Conservation (phyloP, 495 filamentous ascomycete species). For the Beverwykella pulmonaria region DNA sequence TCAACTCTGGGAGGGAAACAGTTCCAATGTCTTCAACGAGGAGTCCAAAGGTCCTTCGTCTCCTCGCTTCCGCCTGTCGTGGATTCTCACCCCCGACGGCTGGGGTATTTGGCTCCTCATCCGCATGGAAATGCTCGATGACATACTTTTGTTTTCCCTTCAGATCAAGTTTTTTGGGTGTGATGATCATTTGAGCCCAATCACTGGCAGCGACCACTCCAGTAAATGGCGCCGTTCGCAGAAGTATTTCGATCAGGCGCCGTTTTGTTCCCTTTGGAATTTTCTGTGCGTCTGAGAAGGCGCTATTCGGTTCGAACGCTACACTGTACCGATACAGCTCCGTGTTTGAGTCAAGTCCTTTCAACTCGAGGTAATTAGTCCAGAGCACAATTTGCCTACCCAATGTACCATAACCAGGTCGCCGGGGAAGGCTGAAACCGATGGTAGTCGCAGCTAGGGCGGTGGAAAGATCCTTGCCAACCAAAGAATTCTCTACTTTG, state of each 20-base stretch:
- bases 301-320: slow-evolving; percentile 5
- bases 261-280: slow-evolving; percentile 36
- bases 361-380: slow-evolving; percentile 53
- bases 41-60: slow-evolving; percentile 26
- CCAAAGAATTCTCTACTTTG: slow-evolving; percentile 28
- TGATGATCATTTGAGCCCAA: slow-evolving; percentile 39
- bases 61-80: neutral
- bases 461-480: slow-evolving; percentile 7
- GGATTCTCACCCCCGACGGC: slow-evolving; percentile 7
- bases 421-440: slow-evolving; percentile 38
- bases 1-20: slow-evolving; percentile 33
- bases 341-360: slow-evolving; percentile 6
- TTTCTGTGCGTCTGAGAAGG: slow-evolving; percentile 6
- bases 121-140: slow-evolving; percentile 31
- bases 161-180: slow-evolving; percentile 36
- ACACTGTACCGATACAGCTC: slow-evolving; percentile 40
- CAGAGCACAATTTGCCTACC: slow-evolving; percentile 48
- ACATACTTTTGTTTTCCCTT: slow-evolving; percentile 23
- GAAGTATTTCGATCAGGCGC: slow-evolving; percentile 37
- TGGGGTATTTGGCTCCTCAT: slow-evolving; percentile 24
- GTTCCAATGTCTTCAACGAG: slow-evolving; percentile 29
- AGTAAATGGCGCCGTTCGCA: slow-evolving; percentile 30
- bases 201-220: slow-evolving; percentile 37
- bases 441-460: slow-evolving; percentile 16
- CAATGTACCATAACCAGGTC: slow-evolving; percentile 51